Evolutionary conservation across 2,329 filamentous ascomycete species (phyloP).

Genomic region (Mycogone perniciosa): DNA sequence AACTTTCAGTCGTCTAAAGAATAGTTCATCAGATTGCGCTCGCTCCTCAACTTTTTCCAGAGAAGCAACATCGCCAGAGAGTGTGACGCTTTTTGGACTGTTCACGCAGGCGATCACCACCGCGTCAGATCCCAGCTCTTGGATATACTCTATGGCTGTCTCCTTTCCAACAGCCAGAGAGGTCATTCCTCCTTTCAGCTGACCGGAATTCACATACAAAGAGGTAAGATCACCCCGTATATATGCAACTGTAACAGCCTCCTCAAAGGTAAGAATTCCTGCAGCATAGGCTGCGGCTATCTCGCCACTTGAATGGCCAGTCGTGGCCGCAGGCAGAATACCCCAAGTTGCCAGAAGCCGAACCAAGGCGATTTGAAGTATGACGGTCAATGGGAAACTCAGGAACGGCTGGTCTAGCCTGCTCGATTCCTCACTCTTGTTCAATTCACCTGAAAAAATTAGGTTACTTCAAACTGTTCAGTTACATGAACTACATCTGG

Average conservation of each 20-base stretch:
- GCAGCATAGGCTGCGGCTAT: constrained; percentile 7
- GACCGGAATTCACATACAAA: background rate
- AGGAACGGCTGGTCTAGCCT: background rate
- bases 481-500: no score
- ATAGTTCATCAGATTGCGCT: background rate
- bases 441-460: background rate
- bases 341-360: constrained; percentile 1
- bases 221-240: background rate
- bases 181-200: constrained; percentile 16
- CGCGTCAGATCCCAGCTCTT: constrained; percentile 12
- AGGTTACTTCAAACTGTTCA: background rate
- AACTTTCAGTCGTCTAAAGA: background rate
- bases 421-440: background rate
- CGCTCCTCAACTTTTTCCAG: constrained; percentile 18
- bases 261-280: background rate
- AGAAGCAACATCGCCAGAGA: constrained; percentile 25
- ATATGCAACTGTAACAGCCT: constrained; percentile 1
- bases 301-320: constrained; percentile 7
- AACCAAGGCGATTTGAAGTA: constrained; percentile 3
- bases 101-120: constrained; percentile 22
- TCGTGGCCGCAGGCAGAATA: background rate
- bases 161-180: constrained; percentile 17
- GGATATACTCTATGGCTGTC: constrained; percentile 4
- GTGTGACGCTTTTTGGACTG: constrained; percentile 17
- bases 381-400: background rate